Base-by-base conservation (phyloP, 768 basidiomycete genomes). In the Myochromella boudieri region DNA sequence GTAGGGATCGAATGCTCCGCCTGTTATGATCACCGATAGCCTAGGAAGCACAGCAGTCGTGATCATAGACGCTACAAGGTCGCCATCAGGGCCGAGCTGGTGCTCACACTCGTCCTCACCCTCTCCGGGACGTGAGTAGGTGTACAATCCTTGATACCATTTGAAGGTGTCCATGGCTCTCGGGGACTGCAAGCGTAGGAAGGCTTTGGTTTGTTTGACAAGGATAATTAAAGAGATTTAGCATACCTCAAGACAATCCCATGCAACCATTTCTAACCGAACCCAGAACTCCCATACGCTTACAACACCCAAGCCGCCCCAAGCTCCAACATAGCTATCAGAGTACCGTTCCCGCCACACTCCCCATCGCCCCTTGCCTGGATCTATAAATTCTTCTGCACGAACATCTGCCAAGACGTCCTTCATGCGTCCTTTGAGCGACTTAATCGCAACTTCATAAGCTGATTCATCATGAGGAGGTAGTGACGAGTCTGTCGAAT, bases 271-370 rank as follows among this genome's bases (percentile, higher is more conserved):
- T 68, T 97, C 94, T 47, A 92, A 69, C 45, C 92, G 74, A n/a
- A 82, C 82, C 91, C 91, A 95, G 63, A 94, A 95, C 64, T 94
- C 93, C 92, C 93, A 95, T 38, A 90, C 89, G 40, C 84, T 84
- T 1, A 95, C 83, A 33, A 93, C 76, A 0, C 86, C 91, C 44
- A 95, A 70, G 3, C 93, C 90, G 37, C 94, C 94, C 92, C 90
- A 97, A 3, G 95, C 95, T 29, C 87, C 84, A 2, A 76, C 69
- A 67, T 95, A 97, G 49, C 79, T 91, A 52, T 97, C 94, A 4
- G 72, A 72, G 55, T 86, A 92, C 51, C 73, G 76, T 50, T 78
- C 73, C 43, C 92, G 73, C 95, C 95, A 97, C 54, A 61, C 73
- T 62, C 39, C 74, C 87, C 63, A 80, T 33, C 63, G 64, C 0